Base-by-base conservation (phyloP, 306 rosid genomes). In the Prinsepia uniflora region DNA sequence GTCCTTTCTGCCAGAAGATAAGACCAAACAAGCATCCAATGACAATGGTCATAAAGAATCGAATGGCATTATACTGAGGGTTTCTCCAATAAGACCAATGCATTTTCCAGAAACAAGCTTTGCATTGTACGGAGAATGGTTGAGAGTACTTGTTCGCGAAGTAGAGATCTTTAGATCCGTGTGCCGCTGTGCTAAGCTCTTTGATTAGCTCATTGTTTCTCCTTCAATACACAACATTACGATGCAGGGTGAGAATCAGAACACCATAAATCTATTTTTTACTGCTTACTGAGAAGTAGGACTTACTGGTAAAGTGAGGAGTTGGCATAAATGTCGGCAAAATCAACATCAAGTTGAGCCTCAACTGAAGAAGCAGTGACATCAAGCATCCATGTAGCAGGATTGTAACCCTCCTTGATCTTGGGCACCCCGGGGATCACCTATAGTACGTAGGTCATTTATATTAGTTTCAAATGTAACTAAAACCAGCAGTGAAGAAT, bases 301-400 rank as follows among this genome's bases (percentile, higher is more conserved):
- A 50, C 82, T 19, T 70, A 80, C 82, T 49, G 22, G 70, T 80
- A 73, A 71, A 83, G 87, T 2, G 65, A 43, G 34, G 84, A 83
- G 63, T 76, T 80, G 49, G 71, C 70, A 10, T 80, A 83, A 52
- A 80, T 63, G 49, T 73, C 76, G 6, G 84, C 80, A 56, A 83
- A 83, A 22, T 83, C 78, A 11, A 80, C 75, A 41, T 49, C 50
- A 57, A 80, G 80, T 80, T 80, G 87, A 73, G 63, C 20, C 75
- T 80, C 84, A 70, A 83, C 55, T 7, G 68, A 24, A 63, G 80
- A 72, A 62, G 87, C 59, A 59, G 84, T 80, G 70, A 83, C 80
- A 12, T 80, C 87, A 63, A 83, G 78, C 87, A 83, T 83, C 87
- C 87, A 80, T 48, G 87, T 80, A 18, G 87, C 87, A 54, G 87